Evolutionary conservation across 257 asterid genomes (phyloP), one percentile per base, ranked within the genome.

Genomic region (Euphrasia confusa): DNA sequence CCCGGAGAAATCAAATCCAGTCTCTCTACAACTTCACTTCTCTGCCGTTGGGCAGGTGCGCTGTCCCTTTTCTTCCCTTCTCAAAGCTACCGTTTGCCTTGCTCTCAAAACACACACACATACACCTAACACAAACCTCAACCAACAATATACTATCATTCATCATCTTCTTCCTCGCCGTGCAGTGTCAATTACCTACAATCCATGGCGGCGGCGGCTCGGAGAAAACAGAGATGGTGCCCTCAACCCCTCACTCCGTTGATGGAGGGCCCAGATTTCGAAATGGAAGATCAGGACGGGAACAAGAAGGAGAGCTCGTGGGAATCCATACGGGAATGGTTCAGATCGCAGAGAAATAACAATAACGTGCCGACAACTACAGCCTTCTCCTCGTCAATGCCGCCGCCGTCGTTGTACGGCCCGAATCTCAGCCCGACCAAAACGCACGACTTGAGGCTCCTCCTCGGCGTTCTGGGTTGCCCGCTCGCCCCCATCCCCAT

Each of bases 401-500:
- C 42, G 42, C 1, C 39, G 39, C 54, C 93, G 0, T 15, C 55
- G 7, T 0, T 60, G 64, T 69, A 78, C 69, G 78, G 82, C 1
- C 75, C 71, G 37, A 68, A 73, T 14, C 50, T 74, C 37, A 63
- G 68, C 10, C 82, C 86, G 0, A 79, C 81, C 4, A 77, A 79
- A 54, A 66, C 58, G 54, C 95, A 76, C 30, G 95, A 87, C 75
- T 60, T 87, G 66, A 79, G 88, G 67, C 90, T 87, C 26, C 55
- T 87, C 67, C 87, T 87, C 44, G 96, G 94, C 63, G 96, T 87
- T 35, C 33, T 87, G 71, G 95, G 88, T 9, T 87, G 95, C 72
- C 95, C 95, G 1, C 92, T 87, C 4, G 95, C 90, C 35, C 95
- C 95, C 5, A 87, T 87, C 58, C 95, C 95, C 60, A 74, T 81